Percentiles rank a stretch among this genome's conserved stretches.
Evolutionary conservation across 257 asterid genomes (phyloP).

Genomic region (Nicotiana attenuata): DNA sequence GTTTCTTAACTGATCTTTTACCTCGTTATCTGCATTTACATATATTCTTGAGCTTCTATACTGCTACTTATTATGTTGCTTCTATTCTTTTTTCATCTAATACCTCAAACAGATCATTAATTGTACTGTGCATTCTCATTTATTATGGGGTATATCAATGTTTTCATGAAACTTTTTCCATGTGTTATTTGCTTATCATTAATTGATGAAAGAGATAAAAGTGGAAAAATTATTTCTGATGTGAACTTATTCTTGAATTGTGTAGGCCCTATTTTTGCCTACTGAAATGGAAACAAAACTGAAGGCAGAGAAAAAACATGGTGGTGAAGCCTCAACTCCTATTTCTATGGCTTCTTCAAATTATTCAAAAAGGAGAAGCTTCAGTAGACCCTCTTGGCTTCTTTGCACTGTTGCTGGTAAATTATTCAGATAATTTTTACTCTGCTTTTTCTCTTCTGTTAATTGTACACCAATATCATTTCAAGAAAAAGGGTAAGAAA

Average conservation of each 20-base stretch:
- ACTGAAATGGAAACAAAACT: conserved; percentile 36
- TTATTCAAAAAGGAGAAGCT: conserved; percentile 41
- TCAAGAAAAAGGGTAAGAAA: no score
- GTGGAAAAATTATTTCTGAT: background rate
- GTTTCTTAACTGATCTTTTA: background rate
- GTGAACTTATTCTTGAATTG: background rate
- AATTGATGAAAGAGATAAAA: background rate
- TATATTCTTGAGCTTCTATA: background rate
- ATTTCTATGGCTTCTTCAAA: conserved; percentile 18
- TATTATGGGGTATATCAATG: background rate
- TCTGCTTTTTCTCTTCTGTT: background rate
- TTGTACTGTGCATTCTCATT: background rate
- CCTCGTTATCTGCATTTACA: background rate
- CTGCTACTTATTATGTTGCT: background rate
- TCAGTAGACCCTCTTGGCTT: conserved; percentile 86
- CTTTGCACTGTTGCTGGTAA: conserved; percentile 84
- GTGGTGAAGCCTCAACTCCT: conserved; percentile 7
- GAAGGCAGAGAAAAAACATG: conserved; percentile 28
- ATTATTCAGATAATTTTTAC: conserved; percentile 7
- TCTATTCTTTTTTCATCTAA: background rate
- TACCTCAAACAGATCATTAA: background rate
- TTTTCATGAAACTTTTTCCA: background rate
- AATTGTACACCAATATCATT: background rate
- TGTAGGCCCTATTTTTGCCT: conserved; percentile 14
- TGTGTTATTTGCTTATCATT: background rate